A percentile compares a stretch with the other conserved stretches of the same genome.
Evolutionary conservation across 2,329 filamentous ascomycete genomes (phyloP).

Genomic region (Phoma herbarum): DNA sequence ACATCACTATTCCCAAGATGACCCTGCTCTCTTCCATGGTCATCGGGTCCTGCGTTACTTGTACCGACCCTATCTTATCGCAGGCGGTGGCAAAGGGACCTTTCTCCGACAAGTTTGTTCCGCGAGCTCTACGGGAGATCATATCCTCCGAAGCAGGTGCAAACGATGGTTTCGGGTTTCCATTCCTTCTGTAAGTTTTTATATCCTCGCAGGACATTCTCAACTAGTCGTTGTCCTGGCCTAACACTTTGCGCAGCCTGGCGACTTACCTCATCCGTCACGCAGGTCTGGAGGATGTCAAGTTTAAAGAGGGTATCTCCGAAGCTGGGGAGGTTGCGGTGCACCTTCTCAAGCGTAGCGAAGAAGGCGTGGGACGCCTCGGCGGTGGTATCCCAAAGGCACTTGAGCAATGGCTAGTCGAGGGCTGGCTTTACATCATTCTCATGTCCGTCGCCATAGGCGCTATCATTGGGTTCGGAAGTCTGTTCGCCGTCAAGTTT

Average conservation of each 20-base stretch:
- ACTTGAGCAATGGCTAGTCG: constrained; percentile 66
- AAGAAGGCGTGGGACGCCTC: constrained; percentile 58
- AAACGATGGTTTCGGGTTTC: constrained; percentile 70
- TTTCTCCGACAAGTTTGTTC: constrained; percentile 69
- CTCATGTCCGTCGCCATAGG: constrained; percentile 64
- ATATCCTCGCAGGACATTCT: too few relatives aligned
- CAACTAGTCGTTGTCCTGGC: too few relatives aligned
- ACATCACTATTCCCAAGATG: constrained; percentile 64
- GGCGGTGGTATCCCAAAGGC: constrained; percentile 63
- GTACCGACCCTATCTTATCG: constrained; percentile 69
- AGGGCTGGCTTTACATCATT: constrained; percentile 69
- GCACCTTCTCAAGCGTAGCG: too few relatives aligned
- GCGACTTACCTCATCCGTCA: constrained; percentile 66
- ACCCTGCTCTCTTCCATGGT: constrained; percentile 61
- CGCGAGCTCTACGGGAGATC: constrained; percentile 65
- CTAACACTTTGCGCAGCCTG: constrained; percentile 40
- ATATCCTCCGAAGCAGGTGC: constrained; percentile 70
- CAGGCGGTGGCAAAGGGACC: constrained; percentile 70
- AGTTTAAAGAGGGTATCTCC: constrained; percentile 31
- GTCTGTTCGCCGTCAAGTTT: constrained; percentile 55
- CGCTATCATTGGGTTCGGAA: constrained; percentile 59
- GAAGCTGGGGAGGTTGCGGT: constrained; percentile 29
- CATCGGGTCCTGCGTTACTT: constrained; percentile 68
- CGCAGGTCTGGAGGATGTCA: constrained; percentile 49
- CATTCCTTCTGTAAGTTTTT: constrained; percentile 58